Percentiles rank a stretch among this genome's conserved stretches.
Conservation (phyloP, 768 basidiomycete genomes). For the Termitomyces sp. region DNA sequence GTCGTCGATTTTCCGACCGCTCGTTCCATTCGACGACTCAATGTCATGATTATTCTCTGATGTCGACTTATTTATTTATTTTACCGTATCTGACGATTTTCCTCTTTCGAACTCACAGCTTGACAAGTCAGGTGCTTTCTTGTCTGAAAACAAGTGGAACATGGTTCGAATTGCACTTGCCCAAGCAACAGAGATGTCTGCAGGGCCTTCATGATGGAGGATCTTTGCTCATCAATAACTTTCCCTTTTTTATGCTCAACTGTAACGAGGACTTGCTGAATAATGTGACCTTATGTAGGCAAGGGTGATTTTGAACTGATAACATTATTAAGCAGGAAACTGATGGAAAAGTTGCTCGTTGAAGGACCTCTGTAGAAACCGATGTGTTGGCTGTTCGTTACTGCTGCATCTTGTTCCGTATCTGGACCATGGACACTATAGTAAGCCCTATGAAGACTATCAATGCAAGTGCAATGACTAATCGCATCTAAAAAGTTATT, state of each 20-base stretch:
- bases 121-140: background rate
- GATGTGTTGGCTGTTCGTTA: no score
- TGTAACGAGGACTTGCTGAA: background rate
- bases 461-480: slow-evolving; percentile 88
- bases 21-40: background rate
- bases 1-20: background rate
- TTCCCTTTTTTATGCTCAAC: background rate
- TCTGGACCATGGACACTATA: slow-evolving; percentile 85
- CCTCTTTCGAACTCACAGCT: background rate
- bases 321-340: background rate
- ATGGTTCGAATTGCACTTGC: background rate
- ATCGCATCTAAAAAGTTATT: slow-evolving; percentile 67
- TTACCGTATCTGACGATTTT: background rate
- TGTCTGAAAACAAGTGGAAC: background rate
- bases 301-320: background rate
- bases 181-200: background rate
- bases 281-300: background rate
- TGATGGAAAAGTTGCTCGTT: background rate
- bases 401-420: background rate
- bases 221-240: background rate
- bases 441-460: slow-evolving; percentile 88
- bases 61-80: background rate
- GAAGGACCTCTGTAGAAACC: background rate
- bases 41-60: background rate
- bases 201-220: background rate